Evolutionary conservation across 805 yeast species (phyloP).

Genomic region (Teunomyces kruisii): DNA sequence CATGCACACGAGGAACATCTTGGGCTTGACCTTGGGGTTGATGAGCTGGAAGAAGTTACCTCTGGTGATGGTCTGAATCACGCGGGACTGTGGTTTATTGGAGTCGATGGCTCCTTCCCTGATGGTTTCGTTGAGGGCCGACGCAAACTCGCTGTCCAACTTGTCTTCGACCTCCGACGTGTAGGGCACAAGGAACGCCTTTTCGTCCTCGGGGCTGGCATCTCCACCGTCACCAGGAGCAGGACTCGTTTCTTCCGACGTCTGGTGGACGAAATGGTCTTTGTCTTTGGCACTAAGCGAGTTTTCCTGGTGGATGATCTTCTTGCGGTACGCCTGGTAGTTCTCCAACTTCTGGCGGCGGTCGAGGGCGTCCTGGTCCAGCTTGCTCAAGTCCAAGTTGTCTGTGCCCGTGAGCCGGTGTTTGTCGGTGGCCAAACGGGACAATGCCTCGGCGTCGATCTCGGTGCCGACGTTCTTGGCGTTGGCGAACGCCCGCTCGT

Average conservation of each 20-base stretch:
- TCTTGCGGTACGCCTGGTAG: conserved; percentile 57
- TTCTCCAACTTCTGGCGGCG: conserved; percentile 54
- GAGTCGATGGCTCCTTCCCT: conserved; percentile 56
- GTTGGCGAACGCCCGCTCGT: conserved; percentile 58
- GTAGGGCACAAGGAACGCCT: conserved; percentile 55
- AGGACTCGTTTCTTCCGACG: conserved; percentile 1
- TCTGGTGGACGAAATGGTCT: conserved; percentile 2
- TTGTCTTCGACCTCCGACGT: conserved; percentile 68
- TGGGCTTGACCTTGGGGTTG: conserved; percentile 44
- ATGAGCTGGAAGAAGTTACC: conserved; percentile 61
- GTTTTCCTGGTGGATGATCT: conserved; percentile 55
- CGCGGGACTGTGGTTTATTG: conserved; percentile 53
- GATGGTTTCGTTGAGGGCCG: conserved; percentile 50
- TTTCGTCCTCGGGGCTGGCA: too few species aligned
- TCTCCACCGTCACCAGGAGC: too few species aligned
- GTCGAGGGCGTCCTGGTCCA: conserved; percentile 49
- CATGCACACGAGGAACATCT: conserved; percentile 72
- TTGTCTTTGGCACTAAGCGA: conserved; percentile 1
- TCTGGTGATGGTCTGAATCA: conserved; percentile 67
- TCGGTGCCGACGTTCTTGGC: conserved; percentile 45
- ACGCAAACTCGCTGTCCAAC: conserved; percentile 60
- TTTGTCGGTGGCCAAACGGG: conserved; percentile 34
- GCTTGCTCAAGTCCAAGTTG: conserved; percentile 39
- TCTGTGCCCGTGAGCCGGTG: conserved; percentile 43
- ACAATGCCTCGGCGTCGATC: conserved; percentile 33